These are phyloP conservation scores for Neurospora sp. DNA, from an alignment of 495 filamentous ascomycete species.

Conservation along the genomic window DNA sequence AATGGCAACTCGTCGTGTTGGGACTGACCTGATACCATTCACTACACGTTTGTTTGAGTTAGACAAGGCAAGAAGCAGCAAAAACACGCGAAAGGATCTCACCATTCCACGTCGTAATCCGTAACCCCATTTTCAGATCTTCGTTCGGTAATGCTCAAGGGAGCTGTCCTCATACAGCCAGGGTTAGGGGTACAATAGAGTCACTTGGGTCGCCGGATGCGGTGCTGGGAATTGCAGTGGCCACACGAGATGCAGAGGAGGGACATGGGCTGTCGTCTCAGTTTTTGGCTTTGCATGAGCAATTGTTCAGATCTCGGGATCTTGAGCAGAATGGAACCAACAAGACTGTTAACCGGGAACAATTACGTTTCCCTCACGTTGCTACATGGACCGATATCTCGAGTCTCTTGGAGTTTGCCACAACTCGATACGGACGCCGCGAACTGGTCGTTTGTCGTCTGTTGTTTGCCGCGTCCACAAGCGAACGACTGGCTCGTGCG, in stretches of 20 bases:
- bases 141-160: not conserved
- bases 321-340: too few species aligned
- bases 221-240: not conserved
- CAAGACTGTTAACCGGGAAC: not conserved
- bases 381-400: not conserved
- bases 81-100: conserved; percentile 19
- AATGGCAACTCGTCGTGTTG: not conserved
- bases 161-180: not conserved
- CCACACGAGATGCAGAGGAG: not conserved
- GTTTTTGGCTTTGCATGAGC: not conserved
- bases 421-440: not conserved
- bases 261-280: not conserved
- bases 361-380: not conserved
- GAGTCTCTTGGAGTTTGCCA: not conserved
- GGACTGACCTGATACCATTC: conserved; percentile 76
- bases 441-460: too few species aligned
- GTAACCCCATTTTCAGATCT: conserved; percentile 50
- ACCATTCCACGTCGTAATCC: conserved; percentile 92
- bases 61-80: conserved; percentile 1
- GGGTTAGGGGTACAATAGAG: not conserved
- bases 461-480: not conserved
- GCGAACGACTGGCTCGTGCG: not conserved
- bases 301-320: not conserved
- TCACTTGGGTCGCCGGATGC: not conserved
- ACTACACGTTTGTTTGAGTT: conserved; percentile 38